A percentile compares a stretch with the other conserved stretches of the same genome.
These are phyloP conservation scores for Phytophthora parvispora DNA, from an alignment of 352 stramenopile species.

Conservation along the genomic window DNA sequence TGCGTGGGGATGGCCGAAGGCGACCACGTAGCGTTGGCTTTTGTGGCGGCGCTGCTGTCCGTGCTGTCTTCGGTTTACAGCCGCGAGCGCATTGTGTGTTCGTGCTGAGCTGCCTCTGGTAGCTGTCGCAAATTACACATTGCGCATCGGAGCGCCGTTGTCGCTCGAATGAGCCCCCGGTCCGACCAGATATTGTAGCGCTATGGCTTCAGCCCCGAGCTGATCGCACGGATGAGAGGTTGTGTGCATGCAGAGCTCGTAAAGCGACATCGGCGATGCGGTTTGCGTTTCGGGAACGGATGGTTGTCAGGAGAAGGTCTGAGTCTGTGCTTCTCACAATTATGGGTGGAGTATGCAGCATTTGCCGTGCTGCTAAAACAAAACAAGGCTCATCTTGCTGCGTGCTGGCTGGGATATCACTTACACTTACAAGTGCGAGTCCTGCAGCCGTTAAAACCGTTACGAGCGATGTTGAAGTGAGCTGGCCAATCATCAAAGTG, in stretches of 20 bases:
- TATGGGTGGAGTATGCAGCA: too few species aligned
- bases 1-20: too few species aligned
- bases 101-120: background rate
- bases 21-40: too few species aligned
- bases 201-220: background rate
- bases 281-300: too few species aligned
- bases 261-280: background rate
- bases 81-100: background rate
- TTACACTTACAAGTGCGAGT: too few species aligned
- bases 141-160: background rate
- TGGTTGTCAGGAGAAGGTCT: too few species aligned
- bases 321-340: too few species aligned
- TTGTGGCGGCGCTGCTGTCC: background rate
- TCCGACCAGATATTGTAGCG: background rate
- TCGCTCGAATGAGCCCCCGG: background rate
- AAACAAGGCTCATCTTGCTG: too few species aligned
- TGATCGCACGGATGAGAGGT: background rate
- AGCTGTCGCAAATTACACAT: background rate
- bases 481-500: conserved; percentile 15
- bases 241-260: background rate
- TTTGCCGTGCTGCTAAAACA: too few species aligned
- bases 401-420: too few species aligned
- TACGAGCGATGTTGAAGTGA: conserved; percentile 12
- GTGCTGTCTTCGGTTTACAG: background rate
- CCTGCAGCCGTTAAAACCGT: background rate